Evolutionary conservation across 2,329 filamentous ascomycete genomes (phyloP).

Genomic region (Metarhizium humberi): DNA sequence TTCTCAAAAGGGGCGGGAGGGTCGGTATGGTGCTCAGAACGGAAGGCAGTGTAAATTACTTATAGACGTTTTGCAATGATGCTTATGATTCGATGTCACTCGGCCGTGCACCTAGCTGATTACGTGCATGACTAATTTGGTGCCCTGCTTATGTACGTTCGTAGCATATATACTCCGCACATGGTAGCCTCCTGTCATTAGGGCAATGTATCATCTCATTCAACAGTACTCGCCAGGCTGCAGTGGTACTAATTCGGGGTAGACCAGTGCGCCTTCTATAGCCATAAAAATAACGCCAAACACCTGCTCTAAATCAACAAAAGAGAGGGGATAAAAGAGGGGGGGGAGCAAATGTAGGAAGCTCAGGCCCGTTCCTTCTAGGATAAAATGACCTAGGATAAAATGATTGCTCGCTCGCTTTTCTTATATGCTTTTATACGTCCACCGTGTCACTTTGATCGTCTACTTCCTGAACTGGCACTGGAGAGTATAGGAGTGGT

Average conservation of each 20-base stretch:
- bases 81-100: not conserved
- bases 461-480: not conserved
- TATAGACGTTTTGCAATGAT: no score
- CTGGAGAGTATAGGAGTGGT: not conserved
- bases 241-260: not conserved
- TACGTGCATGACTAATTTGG: not conserved
- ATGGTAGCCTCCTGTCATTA: not conserved
- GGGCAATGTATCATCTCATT: not conserved
- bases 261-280: not conserved
- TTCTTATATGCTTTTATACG: not conserved
- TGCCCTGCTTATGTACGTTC: not conserved
- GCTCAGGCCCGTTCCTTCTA: not conserved
- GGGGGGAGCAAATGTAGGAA: no score
- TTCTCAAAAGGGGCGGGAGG: no score
- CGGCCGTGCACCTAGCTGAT: not conserved
- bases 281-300: not conserved
- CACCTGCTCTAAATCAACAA: not conserved
- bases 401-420: not conserved
- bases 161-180: not conserved
- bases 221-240: not conserved
- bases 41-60: no score
- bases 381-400: not conserved
- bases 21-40: no score
- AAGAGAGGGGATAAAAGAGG: not conserved
- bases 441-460: not conserved